Evolutionary conservation across 371 early-diverging fungal species (phyloP).

Genomic region (Apophysomyces elegans): DNA sequence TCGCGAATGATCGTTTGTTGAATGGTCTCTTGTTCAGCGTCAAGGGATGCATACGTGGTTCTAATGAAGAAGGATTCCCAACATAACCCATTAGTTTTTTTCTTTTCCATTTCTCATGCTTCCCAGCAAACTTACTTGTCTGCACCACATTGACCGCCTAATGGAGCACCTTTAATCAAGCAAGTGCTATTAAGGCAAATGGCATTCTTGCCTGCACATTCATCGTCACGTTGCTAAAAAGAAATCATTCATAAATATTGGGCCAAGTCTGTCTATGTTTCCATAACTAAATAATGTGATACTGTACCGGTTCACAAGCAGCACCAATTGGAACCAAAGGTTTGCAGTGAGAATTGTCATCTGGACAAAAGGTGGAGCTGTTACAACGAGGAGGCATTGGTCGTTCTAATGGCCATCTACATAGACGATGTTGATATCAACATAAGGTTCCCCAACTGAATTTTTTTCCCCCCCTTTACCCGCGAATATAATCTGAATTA

Average conservation of each 20-base stretch:
- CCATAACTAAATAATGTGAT: neutral
- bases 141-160: slow-evolving; percentile 48
- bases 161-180: slow-evolving; percentile 44
- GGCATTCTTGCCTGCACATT: slow-evolving; percentile 37
- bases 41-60: slow-evolving; percentile 32
- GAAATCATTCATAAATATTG: too few relatives aligned
- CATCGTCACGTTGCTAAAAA: slow-evolving; percentile 52
- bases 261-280: too few relatives aligned
- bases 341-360: slow-evolving; percentile 39
- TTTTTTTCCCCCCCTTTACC: slow-evolving; percentile 27
- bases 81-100: too few relatives aligned
- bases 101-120: too few relatives aligned
- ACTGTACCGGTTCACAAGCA: slow-evolving; percentile 37
- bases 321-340: slow-evolving; percentile 28
- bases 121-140: slow-evolving; percentile 36
- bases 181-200: slow-evolving; percentile 53
- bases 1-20: slow-evolving; percentile 51
- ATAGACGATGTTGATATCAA: neutral
- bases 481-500: slow-evolving; percentile 46
- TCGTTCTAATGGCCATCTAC: slow-evolving; percentile 37
- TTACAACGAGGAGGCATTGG: slow-evolving; percentile 38
- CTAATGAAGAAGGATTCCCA: neutral
- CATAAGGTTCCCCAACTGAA: too few relatives aligned
- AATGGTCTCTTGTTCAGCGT: slow-evolving; percentile 28
- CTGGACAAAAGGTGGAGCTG: slow-evolving; percentile 41